Percentiles rank a stretch among this genome's conserved stretches.
Conservation (phyloP, 1,284 basidiomycete genomes). For the Moniliophthora roreri region DNA sequence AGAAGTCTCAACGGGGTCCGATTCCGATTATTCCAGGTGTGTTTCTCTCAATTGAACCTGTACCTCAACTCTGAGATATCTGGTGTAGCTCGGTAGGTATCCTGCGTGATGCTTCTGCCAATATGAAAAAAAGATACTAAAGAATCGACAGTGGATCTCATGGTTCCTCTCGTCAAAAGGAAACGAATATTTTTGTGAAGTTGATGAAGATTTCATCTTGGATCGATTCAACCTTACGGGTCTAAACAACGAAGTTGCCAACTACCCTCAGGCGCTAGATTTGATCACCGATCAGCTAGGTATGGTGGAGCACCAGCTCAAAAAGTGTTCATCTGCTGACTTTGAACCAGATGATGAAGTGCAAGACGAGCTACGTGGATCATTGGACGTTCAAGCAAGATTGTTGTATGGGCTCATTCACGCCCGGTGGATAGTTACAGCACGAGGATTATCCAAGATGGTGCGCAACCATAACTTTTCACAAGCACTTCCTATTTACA, state of each 20-base stretch:
- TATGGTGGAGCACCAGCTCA: slow-evolving; percentile 35
- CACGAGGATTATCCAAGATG: slow-evolving; percentile 93
- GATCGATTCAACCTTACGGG: slow-evolving; percentile 99
- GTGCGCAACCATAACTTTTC: slow-evolving; percentile 40
- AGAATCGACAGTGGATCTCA: slow-evolving; percentile 78
- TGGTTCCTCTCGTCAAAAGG: slow-evolving; percentile 99
- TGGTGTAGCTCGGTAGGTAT: slow-evolving; percentile 35
- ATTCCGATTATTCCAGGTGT: slow-evolving; percentile 88
- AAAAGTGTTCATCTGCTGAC: neutral
- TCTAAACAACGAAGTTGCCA: slow-evolving; percentile 93
- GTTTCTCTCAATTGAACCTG: slow-evolving; percentile 21
- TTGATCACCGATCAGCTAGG: slow-evolving; percentile 93
- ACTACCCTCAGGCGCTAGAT: slow-evolving; percentile 93
- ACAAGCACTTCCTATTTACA: neutral
- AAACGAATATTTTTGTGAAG: slow-evolving; percentile 98
- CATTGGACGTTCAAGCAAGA: slow-evolving; percentile 90
- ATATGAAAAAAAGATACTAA: neutral
- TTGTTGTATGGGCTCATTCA: slow-evolving; percentile 96
- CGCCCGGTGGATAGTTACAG: slow-evolving; percentile 95
- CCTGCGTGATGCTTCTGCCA: slow-evolving; percentile 3
- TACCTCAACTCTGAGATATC: slow-evolving; percentile 14
- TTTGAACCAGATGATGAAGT: slow-evolving; percentile 66
- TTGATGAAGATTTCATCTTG: slow-evolving; percentile 98
- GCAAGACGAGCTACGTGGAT: slow-evolving; percentile 72
- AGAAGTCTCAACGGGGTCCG: slow-evolving; percentile 83